Percentiles rank a stretch among this genome's conserved stretches.
These are phyloP conservation scores for Sporobolomyces pararoseus DNA, from an alignment of 768 basidiomycete species.

Conservation along the genomic window DNA sequence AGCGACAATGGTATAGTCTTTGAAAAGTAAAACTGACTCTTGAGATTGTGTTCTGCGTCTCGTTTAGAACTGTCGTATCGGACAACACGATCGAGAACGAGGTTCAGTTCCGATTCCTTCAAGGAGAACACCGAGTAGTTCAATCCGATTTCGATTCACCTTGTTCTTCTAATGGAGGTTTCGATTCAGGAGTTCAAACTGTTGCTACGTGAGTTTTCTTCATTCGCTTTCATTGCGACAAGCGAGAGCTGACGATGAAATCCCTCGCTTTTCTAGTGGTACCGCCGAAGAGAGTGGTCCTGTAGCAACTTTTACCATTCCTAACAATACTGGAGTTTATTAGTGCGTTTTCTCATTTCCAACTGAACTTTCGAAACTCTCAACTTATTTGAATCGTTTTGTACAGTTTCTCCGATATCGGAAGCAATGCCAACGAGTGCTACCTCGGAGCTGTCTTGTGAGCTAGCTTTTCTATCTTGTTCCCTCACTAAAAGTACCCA, in stretches of 20 bases:
- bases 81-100: not conserved
- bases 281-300: constrained; percentile 14
- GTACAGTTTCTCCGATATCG: constrained; percentile 24
- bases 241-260: not conserved
- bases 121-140: constrained; percentile 28
- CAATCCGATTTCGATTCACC: constrained; percentile 13
- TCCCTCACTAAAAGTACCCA: not conserved
- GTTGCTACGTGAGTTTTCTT: not conserved
- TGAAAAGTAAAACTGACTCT: too few species aligned
- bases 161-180: constrained; percentile 12
- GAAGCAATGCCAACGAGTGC: constrained; percentile 14
- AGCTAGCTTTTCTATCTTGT: not conserved
- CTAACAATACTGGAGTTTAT: constrained; percentile 17
- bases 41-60: not conserved
- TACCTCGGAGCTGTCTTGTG: constrained; percentile 40
- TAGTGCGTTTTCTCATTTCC: not conserved
- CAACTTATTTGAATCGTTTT: not conserved
- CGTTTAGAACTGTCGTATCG: not conserved
- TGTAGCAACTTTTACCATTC: constrained; percentile 5
- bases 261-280: not conserved
- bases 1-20: too few species aligned
- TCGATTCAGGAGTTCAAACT: constrained; percentile 13
- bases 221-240: not conserved
- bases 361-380: not conserved
- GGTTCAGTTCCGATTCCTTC: constrained; percentile 13